Percentiles rank a stretch among this genome's conserved stretches.
Evolutionary conservation across 495 filamentous ascomycete genomes (phyloP).

Genomic region (Glonium stellatum): DNA sequence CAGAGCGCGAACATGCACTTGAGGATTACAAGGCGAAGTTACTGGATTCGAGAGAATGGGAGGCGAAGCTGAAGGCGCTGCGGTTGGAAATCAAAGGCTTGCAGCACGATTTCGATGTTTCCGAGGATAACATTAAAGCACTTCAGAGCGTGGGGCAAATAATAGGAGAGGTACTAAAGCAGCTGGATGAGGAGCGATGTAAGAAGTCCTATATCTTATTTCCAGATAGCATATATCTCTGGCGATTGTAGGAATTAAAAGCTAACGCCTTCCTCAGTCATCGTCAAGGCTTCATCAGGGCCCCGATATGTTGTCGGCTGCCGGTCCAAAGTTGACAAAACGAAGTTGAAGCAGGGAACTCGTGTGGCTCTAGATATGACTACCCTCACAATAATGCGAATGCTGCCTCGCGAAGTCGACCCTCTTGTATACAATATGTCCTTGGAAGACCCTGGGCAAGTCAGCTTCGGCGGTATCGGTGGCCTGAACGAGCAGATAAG

Average conservation of each 20-base stretch:
- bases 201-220: conserved; percentile 33
- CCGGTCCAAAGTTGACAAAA: conserved; percentile 94
- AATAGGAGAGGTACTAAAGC: conserved; percentile 97
- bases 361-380: conserved; percentile 99
- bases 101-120: conserved; percentile 90
- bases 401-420: conserved; percentile 97
- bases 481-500: conserved; percentile 98
- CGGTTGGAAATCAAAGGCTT: conserved; percentile 91
- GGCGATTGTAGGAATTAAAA: neutral
- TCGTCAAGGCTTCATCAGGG: conserved; percentile 89
- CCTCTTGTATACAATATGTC: conserved; percentile 99
- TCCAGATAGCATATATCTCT: neutral
- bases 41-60: conserved; percentile 95
- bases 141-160: conserved; percentile 99
- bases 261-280: conserved; percentile 40
- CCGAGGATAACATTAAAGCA: conserved; percentile 99
- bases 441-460: conserved; percentile 92
- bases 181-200: conserved; percentile 99
- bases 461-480: conserved; percentile 98
- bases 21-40: conserved; percentile 87
- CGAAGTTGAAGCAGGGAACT: conserved; percentile 94
- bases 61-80: conserved; percentile 88
- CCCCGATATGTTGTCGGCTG: conserved; percentile 98
- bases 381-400: conserved; percentile 99
- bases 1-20: conserved; percentile 76